Conservation (phyloP, 371 early-diverging fungal genomes). For the Paraphysoderma sedebokerense region DNA sequence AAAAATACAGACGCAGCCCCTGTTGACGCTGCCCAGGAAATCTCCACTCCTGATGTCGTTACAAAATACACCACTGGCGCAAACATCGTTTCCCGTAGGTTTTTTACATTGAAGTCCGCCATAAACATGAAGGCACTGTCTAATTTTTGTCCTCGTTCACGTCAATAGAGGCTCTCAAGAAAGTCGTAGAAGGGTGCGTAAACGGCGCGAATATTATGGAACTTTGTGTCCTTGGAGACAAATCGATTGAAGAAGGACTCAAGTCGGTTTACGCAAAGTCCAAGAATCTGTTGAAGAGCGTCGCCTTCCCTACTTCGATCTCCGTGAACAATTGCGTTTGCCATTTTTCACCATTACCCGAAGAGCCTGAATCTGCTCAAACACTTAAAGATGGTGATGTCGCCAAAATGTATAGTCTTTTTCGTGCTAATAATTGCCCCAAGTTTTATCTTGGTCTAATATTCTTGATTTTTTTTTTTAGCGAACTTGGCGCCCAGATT, state of each 20-base stretch:
- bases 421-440: not conserved
- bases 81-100: too few relatives aligned
- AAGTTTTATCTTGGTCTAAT: not conserved
- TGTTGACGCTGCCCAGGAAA: too few relatives aligned
- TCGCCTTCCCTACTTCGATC: conserved; percentile 69
- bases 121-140: too few relatives aligned
- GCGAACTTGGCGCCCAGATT: conserved; percentile 78
- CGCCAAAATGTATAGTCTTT: conserved; percentile 53
- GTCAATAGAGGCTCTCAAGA: conserved; percentile 42
- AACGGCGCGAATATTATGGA: conserved; percentile 46
- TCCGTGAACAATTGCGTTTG: conserved; percentile 62
- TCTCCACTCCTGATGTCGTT: too few relatives aligned
- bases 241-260: conserved; percentile 31
- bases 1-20: too few relatives aligned
- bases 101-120: too few relatives aligned
- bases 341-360: conserved; percentile 53
- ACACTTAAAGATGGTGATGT: conserved; percentile 57
- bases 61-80: too few relatives aligned
- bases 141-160: too few relatives aligned
- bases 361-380: conserved; percentile 26
- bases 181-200: conserved; percentile 34
- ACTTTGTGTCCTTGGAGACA: conserved; percentile 68
- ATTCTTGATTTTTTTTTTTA: conserved; percentile 7
- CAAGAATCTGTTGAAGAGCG: conserved; percentile 49
- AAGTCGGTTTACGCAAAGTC: not conserved